These are phyloP conservation scores for Emergomyces africanus DNA, from an alignment of 2,329 filamentous ascomycete genomes.

Conservation along the genomic window DNA sequence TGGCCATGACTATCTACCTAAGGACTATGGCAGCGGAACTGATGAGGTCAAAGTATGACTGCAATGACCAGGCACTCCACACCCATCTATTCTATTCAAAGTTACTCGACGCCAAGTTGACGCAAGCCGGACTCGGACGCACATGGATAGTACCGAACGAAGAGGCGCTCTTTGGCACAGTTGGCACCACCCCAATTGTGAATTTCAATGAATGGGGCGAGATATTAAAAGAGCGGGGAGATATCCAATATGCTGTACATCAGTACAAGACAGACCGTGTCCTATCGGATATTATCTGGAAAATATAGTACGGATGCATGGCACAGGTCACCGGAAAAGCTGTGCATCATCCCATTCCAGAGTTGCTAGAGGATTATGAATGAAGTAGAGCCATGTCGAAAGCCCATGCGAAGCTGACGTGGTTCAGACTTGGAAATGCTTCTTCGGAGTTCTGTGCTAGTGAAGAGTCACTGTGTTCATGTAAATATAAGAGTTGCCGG, in stretches of 20 bases:
- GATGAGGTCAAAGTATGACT: background rate
- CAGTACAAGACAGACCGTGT: background rate
- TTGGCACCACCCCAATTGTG: background rate
- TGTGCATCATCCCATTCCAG: background rate
- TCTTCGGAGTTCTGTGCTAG: background rate
- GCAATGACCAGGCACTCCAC: background rate
- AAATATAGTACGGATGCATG: background rate
- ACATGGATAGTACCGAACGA: background rate
- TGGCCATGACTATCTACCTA: background rate
- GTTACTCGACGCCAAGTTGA: background rate
- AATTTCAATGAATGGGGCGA: background rate
- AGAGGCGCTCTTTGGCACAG: background rate
- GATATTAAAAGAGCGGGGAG: background rate
- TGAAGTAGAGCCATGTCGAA: background rate
- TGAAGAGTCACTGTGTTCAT: background rate
- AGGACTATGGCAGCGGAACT: background rate
- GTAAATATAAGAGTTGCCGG: background rate
- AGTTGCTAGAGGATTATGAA: background rate
- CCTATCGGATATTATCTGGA: background rate
- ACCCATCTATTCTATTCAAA: background rate
- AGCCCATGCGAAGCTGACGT: background rate
- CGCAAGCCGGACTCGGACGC: background rate
- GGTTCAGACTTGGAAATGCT: background rate
- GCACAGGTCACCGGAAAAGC: background rate
- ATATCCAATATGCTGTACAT: background rate